A percentile compares a stretch with the other conserved stretches of the same genome.
phyloP scores from a whole-genome alignment of 148 eudicot species.

The Fagopyrum homotropicum region DNA sequence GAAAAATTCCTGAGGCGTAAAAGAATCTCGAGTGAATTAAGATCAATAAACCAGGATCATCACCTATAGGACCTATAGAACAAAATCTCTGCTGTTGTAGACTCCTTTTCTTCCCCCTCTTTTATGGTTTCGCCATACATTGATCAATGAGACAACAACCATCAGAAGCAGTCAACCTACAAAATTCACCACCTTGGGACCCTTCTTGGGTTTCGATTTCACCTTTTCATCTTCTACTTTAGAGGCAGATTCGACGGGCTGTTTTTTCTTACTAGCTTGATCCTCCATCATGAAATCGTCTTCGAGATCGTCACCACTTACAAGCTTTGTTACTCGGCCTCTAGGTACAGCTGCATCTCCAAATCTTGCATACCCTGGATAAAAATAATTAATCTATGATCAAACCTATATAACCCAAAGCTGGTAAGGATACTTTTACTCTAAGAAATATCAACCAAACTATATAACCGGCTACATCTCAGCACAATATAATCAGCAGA shows the following conservation, averaged over 20 bases:
- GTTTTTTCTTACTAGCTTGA: slow-evolving; percentile 14
- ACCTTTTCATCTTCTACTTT: slow-evolving; percentile 19
- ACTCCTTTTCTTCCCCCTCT: not conserved
- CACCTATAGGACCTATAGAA: not conserved
- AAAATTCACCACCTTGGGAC: slow-evolving; percentile 86
- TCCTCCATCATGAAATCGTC: slow-evolving; percentile 63
- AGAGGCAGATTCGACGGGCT: slow-evolving; percentile 8
- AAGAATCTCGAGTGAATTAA: not conserved
- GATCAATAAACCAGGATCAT: not conserved
- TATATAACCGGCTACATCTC: too few species aligned
- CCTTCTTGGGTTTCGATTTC: slow-evolving; percentile 61
- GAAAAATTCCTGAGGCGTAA: not conserved
- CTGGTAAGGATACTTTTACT: not conserved
- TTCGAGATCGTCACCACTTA: slow-evolving; percentile 91
- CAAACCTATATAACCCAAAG: not conserved
- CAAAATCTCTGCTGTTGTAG: slow-evolving; percentile 1
- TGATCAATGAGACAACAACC: not conserved
- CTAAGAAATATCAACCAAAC: not conserved
- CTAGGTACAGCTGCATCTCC: slow-evolving; percentile 17
- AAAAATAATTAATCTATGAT: not conserved
- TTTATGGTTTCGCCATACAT: not conserved
- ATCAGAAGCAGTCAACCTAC: slow-evolving; percentile 30
- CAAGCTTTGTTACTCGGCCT: slow-evolving; percentile 60
- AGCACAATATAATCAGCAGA: slow-evolving; percentile 9
- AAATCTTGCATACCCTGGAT: not conserved